Conservation (phyloP, 768 basidiomycete genomes). For the Leucogyrophana mollusca region DNA sequence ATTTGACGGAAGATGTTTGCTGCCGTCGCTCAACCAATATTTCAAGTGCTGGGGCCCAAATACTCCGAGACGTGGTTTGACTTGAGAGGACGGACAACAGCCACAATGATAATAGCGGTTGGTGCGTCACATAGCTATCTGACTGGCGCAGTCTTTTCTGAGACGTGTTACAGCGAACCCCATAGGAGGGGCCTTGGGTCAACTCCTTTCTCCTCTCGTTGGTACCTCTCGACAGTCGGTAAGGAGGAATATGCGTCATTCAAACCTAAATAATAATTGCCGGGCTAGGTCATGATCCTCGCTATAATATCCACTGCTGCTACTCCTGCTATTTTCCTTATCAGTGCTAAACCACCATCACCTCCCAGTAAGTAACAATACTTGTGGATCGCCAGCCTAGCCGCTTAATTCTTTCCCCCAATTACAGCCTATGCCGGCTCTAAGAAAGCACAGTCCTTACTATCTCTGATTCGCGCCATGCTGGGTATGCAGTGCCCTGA, state of each 20-base stretch:
- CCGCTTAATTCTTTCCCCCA: constrained; percentile 4
- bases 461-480: constrained; percentile 54
- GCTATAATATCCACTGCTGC: constrained; percentile 69
- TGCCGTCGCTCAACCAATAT: constrained; percentile 67
- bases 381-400: background rate
- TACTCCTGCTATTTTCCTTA: constrained; percentile 56
- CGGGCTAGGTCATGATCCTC: constrained; percentile 61
- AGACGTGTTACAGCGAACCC: constrained; percentile 55
- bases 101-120: constrained; percentile 63
- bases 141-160: background rate
- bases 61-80: constrained; percentile 88
- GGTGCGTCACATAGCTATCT: constrained; percentile 28
- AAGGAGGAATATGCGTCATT: constrained; percentile 14
- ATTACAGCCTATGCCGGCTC: constrained; percentile 64
- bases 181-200: constrained; percentile 69
- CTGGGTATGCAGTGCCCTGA: constrained; percentile 38
- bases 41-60: constrained; percentile 74
- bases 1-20: constrained; percentile 48
- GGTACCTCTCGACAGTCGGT: constrained; percentile 59
- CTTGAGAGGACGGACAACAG: constrained; percentile 71
- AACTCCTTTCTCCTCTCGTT: constrained; percentile 66
- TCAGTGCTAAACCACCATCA: constrained; percentile 62
- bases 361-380: constrained; percentile 63
- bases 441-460: constrained; percentile 51
- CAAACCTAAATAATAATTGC: background rate